phyloP scores from a whole-genome alignment of 2,329 filamentous ascomycete genomes.

The Talaromyces pinophilus region DNA sequence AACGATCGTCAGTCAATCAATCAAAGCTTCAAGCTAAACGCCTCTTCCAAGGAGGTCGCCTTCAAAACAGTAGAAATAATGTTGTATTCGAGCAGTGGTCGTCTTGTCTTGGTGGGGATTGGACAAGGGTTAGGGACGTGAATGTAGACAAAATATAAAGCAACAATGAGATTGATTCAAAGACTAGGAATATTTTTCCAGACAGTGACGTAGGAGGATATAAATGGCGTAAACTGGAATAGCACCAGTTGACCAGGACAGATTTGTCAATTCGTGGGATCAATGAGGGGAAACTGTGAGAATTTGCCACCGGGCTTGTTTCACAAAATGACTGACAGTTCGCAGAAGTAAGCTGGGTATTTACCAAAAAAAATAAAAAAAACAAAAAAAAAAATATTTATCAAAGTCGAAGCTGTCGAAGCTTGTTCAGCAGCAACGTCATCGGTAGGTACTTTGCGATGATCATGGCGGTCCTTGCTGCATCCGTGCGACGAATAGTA shows the following conservation, averaged over 20 bases:
- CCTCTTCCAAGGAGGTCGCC: background rate
- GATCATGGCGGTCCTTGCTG: background rate
- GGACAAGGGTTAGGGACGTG: no score
- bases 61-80: background rate
- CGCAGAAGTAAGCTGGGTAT: background rate
- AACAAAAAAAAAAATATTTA: background rate
- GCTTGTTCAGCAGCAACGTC: conserved; percentile 6
- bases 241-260: background rate
- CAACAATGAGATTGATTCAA: background rate
- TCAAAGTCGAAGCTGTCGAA: background rate
- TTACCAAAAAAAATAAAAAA: background rate
- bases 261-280: background rate
- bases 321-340: background rate
- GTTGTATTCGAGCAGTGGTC: no score
- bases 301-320: background rate
- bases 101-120: background rate
- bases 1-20: background rate
- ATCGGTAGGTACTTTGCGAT: background rate
- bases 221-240: background rate
- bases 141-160: background rate
- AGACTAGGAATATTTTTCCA: background rate
- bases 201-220: background rate
- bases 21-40: background rate
- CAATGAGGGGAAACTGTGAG: background rate
- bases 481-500: background rate